phyloP scores from a whole-genome alignment of 2,329 filamentous ascomycete species.

The Colletotrichum tropicicola region DNA sequence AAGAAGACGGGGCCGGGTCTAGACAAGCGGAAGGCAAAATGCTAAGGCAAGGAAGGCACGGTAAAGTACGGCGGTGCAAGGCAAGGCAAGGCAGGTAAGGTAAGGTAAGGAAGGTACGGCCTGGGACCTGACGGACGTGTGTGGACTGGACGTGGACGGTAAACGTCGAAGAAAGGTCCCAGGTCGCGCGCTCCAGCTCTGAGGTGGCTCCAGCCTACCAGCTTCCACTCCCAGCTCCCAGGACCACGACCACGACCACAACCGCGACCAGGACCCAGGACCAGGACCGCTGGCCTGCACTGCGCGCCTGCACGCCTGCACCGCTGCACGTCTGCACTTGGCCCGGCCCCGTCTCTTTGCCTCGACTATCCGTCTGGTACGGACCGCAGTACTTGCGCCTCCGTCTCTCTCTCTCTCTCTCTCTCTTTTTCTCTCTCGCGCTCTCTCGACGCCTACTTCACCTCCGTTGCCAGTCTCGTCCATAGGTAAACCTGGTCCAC shows the following conservation, averaged over 20 bases:
- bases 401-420: neutral
- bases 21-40: constrained; percentile 32
- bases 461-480: neutral
- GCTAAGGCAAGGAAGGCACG: constrained; percentile 22
- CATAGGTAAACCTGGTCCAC: neutral
- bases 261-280: neutral
- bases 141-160: constrained; percentile 4
- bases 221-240: neutral
- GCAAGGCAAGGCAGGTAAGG: neutral
- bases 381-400: neutral
- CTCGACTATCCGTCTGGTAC: neutral
- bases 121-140: neutral
- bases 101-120: neutral
- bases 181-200: neutral
- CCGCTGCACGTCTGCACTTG: neutral
- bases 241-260: neutral
- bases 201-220: neutral
- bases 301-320: neutral
- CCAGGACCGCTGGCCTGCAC: neutral
- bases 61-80: neutral
- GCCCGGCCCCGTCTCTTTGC: neutral
- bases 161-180: constrained; percentile 29
- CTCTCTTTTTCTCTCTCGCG: neutral
- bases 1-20: constrained; percentile 24
- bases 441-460: neutral